Evolutionary conservation across 2,329 filamentous ascomycete genomes (phyloP).

Genomic region (Aphanocladium album): DNA sequence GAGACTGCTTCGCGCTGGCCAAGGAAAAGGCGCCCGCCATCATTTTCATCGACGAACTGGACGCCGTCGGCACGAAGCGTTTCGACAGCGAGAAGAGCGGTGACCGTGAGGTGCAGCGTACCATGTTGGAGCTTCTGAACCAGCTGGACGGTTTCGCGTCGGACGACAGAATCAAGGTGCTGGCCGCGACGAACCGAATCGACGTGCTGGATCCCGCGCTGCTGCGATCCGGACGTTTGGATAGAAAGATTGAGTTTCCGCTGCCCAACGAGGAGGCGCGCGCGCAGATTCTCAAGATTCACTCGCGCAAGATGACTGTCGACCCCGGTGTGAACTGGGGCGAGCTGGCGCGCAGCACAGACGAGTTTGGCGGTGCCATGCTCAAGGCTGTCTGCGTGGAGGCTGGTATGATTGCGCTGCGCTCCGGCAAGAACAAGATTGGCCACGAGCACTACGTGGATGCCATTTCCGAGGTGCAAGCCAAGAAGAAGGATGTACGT

Average conservation of each 20-base stretch:
- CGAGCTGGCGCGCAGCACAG: slow-evolving; percentile 90
- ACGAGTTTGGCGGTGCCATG: slow-evolving; percentile 97
- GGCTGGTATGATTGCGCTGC: slow-evolving; percentile 96
- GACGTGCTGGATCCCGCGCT: slow-evolving; percentile 91
- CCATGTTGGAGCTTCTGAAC: slow-evolving; percentile 97
- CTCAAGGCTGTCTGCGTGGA: slow-evolving; percentile 98
- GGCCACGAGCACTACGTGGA: slow-evolving; percentile 98
- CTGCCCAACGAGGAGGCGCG: slow-evolving; percentile 96
- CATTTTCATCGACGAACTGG: slow-evolving; percentile 98
- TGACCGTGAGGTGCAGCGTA: slow-evolving; percentile 95
- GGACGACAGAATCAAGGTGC: slow-evolving; percentile 92
- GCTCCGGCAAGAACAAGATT: slow-evolving; percentile 93
- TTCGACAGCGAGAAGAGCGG: slow-evolving; percentile 98
- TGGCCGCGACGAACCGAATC: slow-evolving; percentile 90
- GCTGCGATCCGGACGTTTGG: slow-evolving; percentile 84
- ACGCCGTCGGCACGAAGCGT: slow-evolving; percentile 97
- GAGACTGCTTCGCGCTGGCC: slow-evolving; percentile 93
- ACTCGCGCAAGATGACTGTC: slow-evolving; percentile 97
- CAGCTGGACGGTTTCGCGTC: slow-evolving; percentile 97
- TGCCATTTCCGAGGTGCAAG: slow-evolving; percentile 92
- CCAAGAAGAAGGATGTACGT: slow-evolving; percentile 86
- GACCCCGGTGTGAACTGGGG: slow-evolving; percentile 92
- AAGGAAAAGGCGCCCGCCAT: slow-evolving; percentile 99
- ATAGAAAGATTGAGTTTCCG: slow-evolving; percentile 97
- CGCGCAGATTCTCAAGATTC: slow-evolving; percentile 94